A percentile compares a stretch with the other conserved stretches of the same genome.
These are phyloP conservation scores for Acer negundo DNA, from an alignment of 345 rosid genomes.

Conservation along the genomic window DNA sequence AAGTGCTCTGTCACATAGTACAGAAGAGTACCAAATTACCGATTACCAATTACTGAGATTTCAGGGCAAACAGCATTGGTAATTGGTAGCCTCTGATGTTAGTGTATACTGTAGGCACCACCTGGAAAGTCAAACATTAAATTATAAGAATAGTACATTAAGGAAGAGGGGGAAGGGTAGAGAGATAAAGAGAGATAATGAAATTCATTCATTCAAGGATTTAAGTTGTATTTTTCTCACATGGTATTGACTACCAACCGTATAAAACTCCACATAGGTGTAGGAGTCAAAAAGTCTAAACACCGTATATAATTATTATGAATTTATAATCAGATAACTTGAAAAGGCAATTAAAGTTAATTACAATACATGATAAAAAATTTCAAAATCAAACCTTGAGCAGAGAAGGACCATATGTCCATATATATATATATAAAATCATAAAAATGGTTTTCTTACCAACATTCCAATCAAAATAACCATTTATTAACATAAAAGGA, in stretches of 20 bases:
- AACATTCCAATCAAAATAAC: no score
- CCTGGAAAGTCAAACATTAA: conserved; percentile 50
- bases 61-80: conserved; percentile 11
- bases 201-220: neutral
- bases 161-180: neutral
- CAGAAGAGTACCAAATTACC: conserved; percentile 33
- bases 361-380: neutral
- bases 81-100: conserved; percentile 44
- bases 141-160: neutral
- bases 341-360: neutral
- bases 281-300: neutral
- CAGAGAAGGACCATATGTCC: no score
- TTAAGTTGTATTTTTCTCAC: neutral
- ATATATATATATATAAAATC: no score
- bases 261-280: neutral
- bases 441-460: no score
- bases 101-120: conserved; percentile 83
- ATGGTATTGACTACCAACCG: neutral
- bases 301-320: neutral
- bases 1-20: conserved; percentile 91
- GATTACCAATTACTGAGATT: neutral
- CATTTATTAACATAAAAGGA: no score
- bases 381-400: no score
- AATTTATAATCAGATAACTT: neutral
- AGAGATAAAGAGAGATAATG: neutral